Conservation (phyloP, 148 eudicot species). For the Heliamphora exappendiculata region DNA sequence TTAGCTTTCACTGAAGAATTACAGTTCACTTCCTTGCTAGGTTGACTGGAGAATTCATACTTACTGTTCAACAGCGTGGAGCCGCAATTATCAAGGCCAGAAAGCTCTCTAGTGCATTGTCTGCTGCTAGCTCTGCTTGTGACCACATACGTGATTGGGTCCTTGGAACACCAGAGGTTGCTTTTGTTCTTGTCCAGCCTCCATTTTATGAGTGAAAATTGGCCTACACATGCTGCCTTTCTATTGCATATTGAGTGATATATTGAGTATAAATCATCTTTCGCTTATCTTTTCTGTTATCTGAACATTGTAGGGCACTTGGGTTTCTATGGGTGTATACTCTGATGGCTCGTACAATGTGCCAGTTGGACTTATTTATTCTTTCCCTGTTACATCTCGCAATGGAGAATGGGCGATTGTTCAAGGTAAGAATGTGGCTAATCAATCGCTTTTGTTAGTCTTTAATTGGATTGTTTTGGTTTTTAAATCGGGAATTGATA, state of each 20-base stretch:
- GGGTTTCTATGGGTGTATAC: conserved; percentile 95
- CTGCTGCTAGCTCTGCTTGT: conserved; percentile 95
- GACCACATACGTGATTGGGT: conserved; percentile 98
- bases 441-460: too few relatives aligned
- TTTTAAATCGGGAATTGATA: too few relatives aligned
- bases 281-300: background rate
- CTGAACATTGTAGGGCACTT: conserved; percentile 53
- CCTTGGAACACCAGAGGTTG: conserved; percentile 94
- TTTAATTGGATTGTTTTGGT: too few relatives aligned
- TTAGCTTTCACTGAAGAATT: background rate
- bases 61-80: conserved; percentile 90
- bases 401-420: conserved; percentile 74
- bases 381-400: conserved; percentile 83
- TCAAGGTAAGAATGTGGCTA: conserved; percentile 42
- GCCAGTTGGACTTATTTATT: conserved; percentile 77
- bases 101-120: conserved; percentile 91
- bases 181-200: conserved; percentile 12
- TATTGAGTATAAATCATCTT: background rate
- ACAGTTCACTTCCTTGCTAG: conserved; percentile 20
- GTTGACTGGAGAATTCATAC: conserved; percentile 66
- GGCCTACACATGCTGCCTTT: background rate
- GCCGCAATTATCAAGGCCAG: conserved; percentile 97
- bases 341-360: conserved; percentile 91
- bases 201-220: background rate
- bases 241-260: background rate